These are phyloP conservation scores for Diphasiastrum complanatum DNA, from an alignment of 83 land plant species.

Conservation along the genomic window DNA sequence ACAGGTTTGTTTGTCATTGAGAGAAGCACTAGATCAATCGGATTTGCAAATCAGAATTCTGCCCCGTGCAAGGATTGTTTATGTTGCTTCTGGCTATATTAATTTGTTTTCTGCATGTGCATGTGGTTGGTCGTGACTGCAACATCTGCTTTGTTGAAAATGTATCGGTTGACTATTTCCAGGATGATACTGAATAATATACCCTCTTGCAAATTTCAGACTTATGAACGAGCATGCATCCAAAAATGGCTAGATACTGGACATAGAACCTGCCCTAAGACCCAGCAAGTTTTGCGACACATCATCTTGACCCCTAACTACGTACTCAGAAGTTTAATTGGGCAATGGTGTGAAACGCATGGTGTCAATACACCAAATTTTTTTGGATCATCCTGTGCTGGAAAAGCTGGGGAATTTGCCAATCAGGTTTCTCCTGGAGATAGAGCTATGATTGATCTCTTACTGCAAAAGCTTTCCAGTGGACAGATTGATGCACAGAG, in stretches of 20 bases:
- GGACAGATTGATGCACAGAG: constrained; percentile 22
- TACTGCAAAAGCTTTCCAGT: constrained; percentile 23
- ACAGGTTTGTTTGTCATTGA: constrained; percentile 72
- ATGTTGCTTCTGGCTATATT: no score
- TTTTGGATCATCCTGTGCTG: background rate
- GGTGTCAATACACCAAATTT: constrained; percentile 3
- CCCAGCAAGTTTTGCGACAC: constrained; percentile 43
- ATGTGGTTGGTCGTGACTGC: no score
- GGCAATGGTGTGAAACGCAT: constrained; percentile 28
- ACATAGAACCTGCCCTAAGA: constrained; percentile 58
- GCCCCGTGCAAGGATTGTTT: no score
- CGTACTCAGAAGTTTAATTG: constrained; percentile 25
- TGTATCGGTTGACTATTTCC: no score
- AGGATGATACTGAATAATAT: no score
- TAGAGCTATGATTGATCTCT: constrained; percentile 21
- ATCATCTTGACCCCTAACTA: constrained; percentile 30
- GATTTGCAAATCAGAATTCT: no score
- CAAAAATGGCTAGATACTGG: constrained; percentile 50
- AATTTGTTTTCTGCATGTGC: no score
- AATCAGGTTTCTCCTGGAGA: no score
- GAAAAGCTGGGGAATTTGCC: constrained; percentile 3
- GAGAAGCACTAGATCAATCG: no score
- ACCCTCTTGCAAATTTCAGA: constrained; percentile 32
- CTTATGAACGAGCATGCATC: constrained; percentile 57
- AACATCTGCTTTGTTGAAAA: no score